Percentiles rank a stretch among this genome's conserved stretches.
phyloP scores from a whole-genome alignment of 495 filamentous ascomycete genomes.

The Paragyromitra xinjiangensis region DNA sequence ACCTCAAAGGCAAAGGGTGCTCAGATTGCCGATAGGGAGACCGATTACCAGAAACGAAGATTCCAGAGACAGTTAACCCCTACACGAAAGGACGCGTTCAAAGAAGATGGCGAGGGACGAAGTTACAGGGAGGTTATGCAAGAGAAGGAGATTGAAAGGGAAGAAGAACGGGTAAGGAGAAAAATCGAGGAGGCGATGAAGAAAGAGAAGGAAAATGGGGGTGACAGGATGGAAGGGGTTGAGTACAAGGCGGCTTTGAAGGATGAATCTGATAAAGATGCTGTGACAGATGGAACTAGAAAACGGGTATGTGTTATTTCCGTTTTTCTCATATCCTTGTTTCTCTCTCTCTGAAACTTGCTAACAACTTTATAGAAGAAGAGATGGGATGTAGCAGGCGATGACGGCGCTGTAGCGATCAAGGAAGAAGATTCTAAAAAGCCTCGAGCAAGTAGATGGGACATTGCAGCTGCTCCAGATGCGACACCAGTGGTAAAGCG shows the following conservation, averaged over 20 bases:
- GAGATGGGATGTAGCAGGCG: conserved; percentile 80
- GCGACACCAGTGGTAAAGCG: conserved; percentile 72
- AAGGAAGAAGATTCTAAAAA: conserved; percentile 61
- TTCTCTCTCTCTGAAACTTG: not conserved
- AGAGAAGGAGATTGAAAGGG: conserved; percentile 85
- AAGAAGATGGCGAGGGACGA: conserved; percentile 70
- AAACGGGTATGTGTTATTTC: conserved; percentile 63
- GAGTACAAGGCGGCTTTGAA: conserved; percentile 77
- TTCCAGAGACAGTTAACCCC: conserved; percentile 88
- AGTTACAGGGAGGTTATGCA: conserved; percentile 94
- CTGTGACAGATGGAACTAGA: conserved; percentile 73
- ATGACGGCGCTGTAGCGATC: conserved; percentile 60
- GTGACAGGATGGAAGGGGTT: conserved; percentile 61
- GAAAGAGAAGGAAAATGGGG: conserved; percentile 53
- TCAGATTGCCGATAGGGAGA: conserved; percentile 89
- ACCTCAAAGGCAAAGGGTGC: conserved; percentile 86
- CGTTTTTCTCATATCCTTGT: not conserved
- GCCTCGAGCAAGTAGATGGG: conserved; percentile 56
- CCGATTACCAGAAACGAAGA: conserved; percentile 96
- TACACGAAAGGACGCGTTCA: conserved; percentile 87
- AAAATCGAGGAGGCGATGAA: conserved; percentile 78
- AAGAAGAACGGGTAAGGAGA: conserved; percentile 87
- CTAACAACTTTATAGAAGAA: conserved; percentile 68
- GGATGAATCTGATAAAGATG: conserved; percentile 62
- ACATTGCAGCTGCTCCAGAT: conserved; percentile 60